Evolutionary conservation across 2,329 filamentous ascomycete species (phyloP), one percentile per base, ranked within the genome.

Genomic region (Fusarium neocosmosporiellum): DNA sequence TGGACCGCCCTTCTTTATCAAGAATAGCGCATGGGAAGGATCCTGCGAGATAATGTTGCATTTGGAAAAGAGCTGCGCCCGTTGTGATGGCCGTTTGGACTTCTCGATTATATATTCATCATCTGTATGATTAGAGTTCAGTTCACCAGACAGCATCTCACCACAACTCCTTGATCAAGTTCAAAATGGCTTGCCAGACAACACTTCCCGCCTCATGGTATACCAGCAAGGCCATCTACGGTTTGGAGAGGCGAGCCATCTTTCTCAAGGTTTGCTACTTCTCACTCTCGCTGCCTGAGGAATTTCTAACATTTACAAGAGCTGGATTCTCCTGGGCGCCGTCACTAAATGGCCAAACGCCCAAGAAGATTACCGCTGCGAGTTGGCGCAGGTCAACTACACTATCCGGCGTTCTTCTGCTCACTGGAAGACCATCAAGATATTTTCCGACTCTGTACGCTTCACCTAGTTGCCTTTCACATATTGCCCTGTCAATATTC

Each of bases 191-290:
- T 7, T 64, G 58, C 20, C 62, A 69, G 22, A 67, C 68, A 14
- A 73, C 70, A 2, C 71, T 73, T 29, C 71, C 71, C 2, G 71
- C 71, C 18, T 73, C 71, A 16, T 73, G 71, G 71, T 73, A 65
- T 43, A 73, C 71, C 2, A 71, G 69, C 63, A 66, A 63, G 22
- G 69, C 57, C 29, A 55, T 73, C 9, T 69, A 69, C 27, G 29
- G 37, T 29, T 39, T 71, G 1, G 71, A 73, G 41, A 65, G 66
- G 20, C 48, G 59, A 18, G 69, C 69, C 3, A 54, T 73, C 8
- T 73, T 73, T 16, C 53, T 67, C 13, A 69, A 69, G 58, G 69
- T 73, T 5, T 36, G 33, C 9, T 22, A 11, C n/a, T 27, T 5
- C 3, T 29, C 1, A 8, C 0, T 24, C 37, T 3, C 13, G 31